Percentiles rank a stretch among this genome's conserved stretches.
Evolutionary conservation across 2,329 filamentous ascomycete genomes (phyloP).

Genomic region (Calonectria leucothoes): DNA sequence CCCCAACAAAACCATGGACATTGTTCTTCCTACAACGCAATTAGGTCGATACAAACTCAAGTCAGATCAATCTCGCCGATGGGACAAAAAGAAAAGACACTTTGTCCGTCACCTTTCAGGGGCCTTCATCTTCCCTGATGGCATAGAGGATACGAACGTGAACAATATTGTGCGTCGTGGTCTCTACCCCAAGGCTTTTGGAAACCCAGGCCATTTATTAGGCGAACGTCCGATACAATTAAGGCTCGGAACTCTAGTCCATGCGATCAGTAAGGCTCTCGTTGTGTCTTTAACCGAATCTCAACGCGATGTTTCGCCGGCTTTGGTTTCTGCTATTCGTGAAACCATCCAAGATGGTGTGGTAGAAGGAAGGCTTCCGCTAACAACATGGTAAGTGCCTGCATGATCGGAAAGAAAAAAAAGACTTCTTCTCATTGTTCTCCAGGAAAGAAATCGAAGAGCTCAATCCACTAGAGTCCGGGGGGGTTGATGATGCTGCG

Average conservation of each 20-base stretch:
- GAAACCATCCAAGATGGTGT: constrained; percentile 40
- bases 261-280: constrained; percentile 34
- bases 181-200: neutral
- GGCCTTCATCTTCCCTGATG: constrained; percentile 53
- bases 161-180: constrained; percentile 31
- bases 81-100: constrained; percentile 43
- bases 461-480: constrained; percentile 8
- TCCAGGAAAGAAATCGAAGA: constrained; percentile 43
- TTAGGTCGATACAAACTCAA: constrained; percentile 38
- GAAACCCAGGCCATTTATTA: constrained; percentile 1
- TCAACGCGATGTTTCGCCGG: constrained; percentile 40
- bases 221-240: constrained; percentile 34
- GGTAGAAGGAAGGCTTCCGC: constrained; percentile 39
- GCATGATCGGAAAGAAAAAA: neutral
- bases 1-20: constrained; percentile 34
- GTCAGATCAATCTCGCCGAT: constrained; percentile 38
- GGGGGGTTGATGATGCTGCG: constrained; percentile 33
- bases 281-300: constrained; percentile 19
- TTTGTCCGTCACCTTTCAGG: constrained; percentile 44
- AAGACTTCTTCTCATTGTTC: constrained; percentile 5
- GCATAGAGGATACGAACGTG: constrained; percentile 43
- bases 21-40: constrained; percentile 43
- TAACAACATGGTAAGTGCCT: constrained; percentile 48
- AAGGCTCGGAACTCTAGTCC: constrained; percentile 39
- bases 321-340: constrained; percentile 42